These are phyloP conservation scores for Pelargonium australe DNA, from an alignment of 441 rosid genomes.

Conservation along the genomic window DNA sequence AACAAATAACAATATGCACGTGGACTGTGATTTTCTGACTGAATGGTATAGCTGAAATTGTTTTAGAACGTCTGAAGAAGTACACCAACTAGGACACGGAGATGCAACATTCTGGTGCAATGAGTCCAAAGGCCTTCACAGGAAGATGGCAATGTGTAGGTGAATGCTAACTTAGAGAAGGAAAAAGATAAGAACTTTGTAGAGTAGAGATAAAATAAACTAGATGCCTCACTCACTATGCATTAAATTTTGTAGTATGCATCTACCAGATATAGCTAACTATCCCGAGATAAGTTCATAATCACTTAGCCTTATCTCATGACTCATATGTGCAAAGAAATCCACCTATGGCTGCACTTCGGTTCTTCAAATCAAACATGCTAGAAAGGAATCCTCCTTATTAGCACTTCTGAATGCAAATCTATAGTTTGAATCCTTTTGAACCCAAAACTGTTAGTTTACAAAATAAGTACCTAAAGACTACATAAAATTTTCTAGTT, in stretches of 20 bases:
- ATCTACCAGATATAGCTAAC: not conserved
- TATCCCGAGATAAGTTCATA: not conserved
- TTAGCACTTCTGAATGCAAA: not conserved
- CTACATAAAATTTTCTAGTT: not conserved
- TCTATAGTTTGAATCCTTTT: not conserved
- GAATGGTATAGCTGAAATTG: no score
- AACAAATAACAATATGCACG: no score
- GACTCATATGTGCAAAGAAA: not conserved
- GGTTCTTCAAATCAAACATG: conserved; percentile 2
- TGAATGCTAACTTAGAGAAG: not conserved
- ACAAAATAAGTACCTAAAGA: not conserved
- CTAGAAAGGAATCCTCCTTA: not conserved
- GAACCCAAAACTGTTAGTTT: not conserved
- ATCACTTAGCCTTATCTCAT: not conserved
- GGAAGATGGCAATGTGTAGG: not conserved
- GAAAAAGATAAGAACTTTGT: not conserved
- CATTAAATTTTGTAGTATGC: not conserved
- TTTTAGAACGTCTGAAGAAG: no score
- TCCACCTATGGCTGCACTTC: not conserved
- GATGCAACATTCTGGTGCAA: no score
- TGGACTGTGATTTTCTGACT: no score
- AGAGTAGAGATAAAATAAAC: not conserved
- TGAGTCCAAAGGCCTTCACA: no score
- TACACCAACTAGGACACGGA: no score
- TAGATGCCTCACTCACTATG: not conserved